These are phyloP conservation scores for Claviceps capensis DNA, from an alignment of 2,329 filamentous ascomycete genomes.

Conservation along the genomic window DNA sequence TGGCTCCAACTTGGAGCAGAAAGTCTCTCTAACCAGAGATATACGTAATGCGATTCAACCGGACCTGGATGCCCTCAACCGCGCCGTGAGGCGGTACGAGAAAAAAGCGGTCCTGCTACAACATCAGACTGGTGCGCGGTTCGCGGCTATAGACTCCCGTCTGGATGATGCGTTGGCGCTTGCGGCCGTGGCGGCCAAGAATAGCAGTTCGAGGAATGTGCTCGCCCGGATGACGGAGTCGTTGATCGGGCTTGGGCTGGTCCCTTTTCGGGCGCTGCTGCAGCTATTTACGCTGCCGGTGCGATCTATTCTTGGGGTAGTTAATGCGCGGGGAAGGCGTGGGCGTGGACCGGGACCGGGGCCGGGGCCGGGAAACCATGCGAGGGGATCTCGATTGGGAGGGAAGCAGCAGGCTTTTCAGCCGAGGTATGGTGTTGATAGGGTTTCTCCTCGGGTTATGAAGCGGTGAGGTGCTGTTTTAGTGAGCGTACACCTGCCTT, in stretches of 20 bases:
- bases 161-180: conserved; percentile 67
- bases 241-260: conserved; percentile 19
- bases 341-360: no score
- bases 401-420: conserved; percentile 8
- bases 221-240: conserved; percentile 25
- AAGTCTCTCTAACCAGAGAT: conserved; percentile 36
- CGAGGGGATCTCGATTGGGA: no score
- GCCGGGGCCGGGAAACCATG: no score
- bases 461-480: conserved; percentile 12
- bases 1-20: conserved; percentile 21
- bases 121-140: conserved; percentile 60
- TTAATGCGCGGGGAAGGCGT: conserved; percentile 17
- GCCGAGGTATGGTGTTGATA: conserved; percentile 21
- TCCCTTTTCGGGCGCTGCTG: conserved; percentile 29
- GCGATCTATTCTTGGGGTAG: conserved; percentile 20
- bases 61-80: conserved; percentile 76
- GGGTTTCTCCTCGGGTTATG: conserved; percentile 20
- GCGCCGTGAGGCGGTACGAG: conserved; percentile 81
- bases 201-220: conserved; percentile 24
- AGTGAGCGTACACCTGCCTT: no score
- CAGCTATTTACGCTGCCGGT: conserved; percentile 30
- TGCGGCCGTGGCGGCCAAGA: conserved; percentile 59
- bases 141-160: conserved; percentile 56
- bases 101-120: conserved; percentile 69
- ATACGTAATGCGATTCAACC: conserved; percentile 56